Conservation (phyloP, 176 grass and related monocot species). For the Rhipidocladum racemiflorum region DNA sequence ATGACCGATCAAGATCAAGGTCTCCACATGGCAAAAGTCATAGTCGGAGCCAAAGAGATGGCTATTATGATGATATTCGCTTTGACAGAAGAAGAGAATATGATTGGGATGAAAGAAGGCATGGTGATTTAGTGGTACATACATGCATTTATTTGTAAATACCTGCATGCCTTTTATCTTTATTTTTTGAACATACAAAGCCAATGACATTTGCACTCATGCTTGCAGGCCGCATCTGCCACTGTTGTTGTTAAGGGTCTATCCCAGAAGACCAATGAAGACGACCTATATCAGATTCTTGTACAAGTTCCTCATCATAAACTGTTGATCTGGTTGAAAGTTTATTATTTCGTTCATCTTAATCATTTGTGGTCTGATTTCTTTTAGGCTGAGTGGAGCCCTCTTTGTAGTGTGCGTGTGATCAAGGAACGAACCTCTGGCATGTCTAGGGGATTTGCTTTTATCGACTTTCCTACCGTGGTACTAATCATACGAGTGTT, state of each 20-base stretch:
- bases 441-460: slow-evolving; percentile 90
- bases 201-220: slow-evolving; percentile 31
- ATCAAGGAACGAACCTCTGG: slow-evolving; percentile 93
- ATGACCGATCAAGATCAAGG: slow-evolving; percentile 57
- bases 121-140: slow-evolving; percentile 67
- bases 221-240: slow-evolving; percentile 73
- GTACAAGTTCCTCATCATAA: slow-evolving; percentile 61
- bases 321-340: slow-evolving; percentile 55
- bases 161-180: background rate
- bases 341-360: slow-evolving; percentile 51
- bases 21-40: slow-evolving; percentile 67
- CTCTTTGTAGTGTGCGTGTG: slow-evolving; percentile 86
- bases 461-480: slow-evolving; percentile 94
- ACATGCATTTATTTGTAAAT: slow-evolving; percentile 8
- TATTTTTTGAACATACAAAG: background rate
- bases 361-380: slow-evolving; percentile 58
- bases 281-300: slow-evolving; percentile 91
- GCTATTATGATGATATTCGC: slow-evolving; percentile 65
- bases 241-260: slow-evolving; percentile 93
- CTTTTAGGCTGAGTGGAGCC: slow-evolving; percentile 98
- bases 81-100: slow-evolving; percentile 77
- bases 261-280: slow-evolving; percentile 81
- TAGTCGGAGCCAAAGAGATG: slow-evolving; percentile 58
- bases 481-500: slow-evolving; percentile 50
- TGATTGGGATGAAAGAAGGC: slow-evolving; percentile 70